Evolutionary conservation across 2,329 filamentous ascomycete species (phyloP).

Genomic region (Cladosporium sp.): DNA sequence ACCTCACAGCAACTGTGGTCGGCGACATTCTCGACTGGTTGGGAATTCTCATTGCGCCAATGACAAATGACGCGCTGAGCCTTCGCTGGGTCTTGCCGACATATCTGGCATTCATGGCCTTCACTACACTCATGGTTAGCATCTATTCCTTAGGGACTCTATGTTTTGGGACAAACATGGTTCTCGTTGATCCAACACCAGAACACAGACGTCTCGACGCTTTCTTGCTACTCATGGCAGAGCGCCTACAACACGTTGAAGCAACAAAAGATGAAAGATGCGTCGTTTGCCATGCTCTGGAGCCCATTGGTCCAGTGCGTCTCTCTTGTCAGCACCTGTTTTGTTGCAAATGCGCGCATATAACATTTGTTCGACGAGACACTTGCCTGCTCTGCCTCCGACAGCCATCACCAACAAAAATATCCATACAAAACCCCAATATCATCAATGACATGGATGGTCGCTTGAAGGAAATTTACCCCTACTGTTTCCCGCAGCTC

Average conservation of each 20-base stretch:
- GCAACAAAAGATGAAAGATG: not conserved
- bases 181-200: not conserved
- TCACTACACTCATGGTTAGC: too few relatives aligned
- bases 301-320: not conserved
- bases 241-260: not conserved
- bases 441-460: not conserved
- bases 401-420: not conserved
- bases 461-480: not conserved
- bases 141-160: not conserved
- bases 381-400: not conserved
- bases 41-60: not conserved
- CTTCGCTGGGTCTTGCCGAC: not conserved
- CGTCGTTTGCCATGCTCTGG: not conserved
- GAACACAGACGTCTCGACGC: not conserved
- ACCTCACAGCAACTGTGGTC: not conserved
- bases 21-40: not conserved
- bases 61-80: not conserved
- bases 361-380: not conserved
- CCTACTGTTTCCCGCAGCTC: not conserved
- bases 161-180: not conserved
- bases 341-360: not conserved
- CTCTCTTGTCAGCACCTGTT: not conserved
- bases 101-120: not conserved
- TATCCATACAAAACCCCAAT: not conserved
- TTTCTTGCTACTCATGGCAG: not conserved